A percentile compares a stretch with the other conserved stretches of the same genome.
These are phyloP conservation scores for Hypoxylon lenormandii DNA, from an alignment of 495 filamentous ascomycete genomes.

Conservation along the genomic window DNA sequence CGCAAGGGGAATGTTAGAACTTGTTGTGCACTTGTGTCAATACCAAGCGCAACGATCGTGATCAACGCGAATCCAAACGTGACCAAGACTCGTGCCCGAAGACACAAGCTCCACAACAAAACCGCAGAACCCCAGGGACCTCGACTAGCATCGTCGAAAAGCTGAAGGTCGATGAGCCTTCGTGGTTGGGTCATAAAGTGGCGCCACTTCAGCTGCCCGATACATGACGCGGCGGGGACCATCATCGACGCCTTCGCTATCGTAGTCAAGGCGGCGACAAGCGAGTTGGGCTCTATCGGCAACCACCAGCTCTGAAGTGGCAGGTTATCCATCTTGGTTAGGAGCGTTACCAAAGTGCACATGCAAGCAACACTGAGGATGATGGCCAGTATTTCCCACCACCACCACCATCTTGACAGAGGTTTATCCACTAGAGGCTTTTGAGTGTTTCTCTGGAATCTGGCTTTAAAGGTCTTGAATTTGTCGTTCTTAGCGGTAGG, in stretches of 20 bases:
- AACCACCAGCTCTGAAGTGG: conserved; percentile 56
- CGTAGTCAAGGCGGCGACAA: conserved; percentile 60
- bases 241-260: conserved; percentile 56
- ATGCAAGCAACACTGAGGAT: conserved; percentile 25
- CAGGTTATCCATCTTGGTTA: conserved; percentile 53
- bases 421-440: neutral
- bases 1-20: conserved; percentile 20
- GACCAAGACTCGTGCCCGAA: conserved; percentile 13
- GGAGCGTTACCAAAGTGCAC: conserved; percentile 50
- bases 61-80: conserved; percentile 27
- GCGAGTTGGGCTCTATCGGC: conserved; percentile 59
- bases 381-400: conserved; percentile 42
- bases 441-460: neutral
- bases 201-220: conserved; percentile 64
- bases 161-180: conserved; percentile 56
- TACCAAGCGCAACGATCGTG: conserved; percentile 36
- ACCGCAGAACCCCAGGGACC: conserved; percentile 43
- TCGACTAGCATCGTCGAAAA: conserved; percentile 58
- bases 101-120: conserved; percentile 22
- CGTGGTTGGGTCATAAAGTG: conserved; percentile 56
- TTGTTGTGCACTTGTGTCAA: conserved; percentile 43
- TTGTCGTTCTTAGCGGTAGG: neutral
- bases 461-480: neutral
- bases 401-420: conserved; percentile 51
- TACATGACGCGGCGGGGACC: conserved; percentile 52